Evolutionary conservation across 2,329 filamentous ascomycete species (phyloP).

Genomic region (Colletotrichum lupini): DNA sequence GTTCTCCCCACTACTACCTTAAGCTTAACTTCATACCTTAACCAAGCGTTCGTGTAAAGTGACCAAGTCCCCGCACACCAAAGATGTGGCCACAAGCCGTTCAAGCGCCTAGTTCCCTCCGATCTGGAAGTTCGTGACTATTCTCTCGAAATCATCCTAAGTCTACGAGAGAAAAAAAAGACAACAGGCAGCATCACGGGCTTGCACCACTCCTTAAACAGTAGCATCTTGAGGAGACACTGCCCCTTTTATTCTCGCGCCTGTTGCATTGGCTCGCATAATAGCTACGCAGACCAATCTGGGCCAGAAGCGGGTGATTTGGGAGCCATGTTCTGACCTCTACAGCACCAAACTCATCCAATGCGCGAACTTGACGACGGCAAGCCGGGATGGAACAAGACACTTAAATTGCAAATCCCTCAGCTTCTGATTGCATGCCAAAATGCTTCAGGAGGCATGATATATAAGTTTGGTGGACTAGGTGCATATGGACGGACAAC

Average conservation of each 20-base stretch:
- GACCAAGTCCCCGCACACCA: not conserved
- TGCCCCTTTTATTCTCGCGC: not conserved
- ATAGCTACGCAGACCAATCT: not conserved
- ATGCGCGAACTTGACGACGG: slow-evolving; percentile 49
- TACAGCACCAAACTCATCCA: slow-evolving; percentile 39
- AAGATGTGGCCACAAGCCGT: not conserved
- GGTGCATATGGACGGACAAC: slow-evolving; percentile 25
- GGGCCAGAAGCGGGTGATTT: not conserved
- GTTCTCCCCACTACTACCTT: not conserved
- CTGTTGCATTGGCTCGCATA: not conserved
- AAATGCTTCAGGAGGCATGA: no score
- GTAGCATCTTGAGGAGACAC: not conserved
- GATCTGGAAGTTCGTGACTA: not conserved
- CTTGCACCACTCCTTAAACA: not conserved
- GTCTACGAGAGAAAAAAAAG: no score
- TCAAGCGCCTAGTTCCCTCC: accelerated
- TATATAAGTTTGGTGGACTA: slow-evolving; percentile 45
- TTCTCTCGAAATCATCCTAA: not conserved
- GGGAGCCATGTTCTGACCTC: not conserved
- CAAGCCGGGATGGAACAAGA: slow-evolving; percentile 38
- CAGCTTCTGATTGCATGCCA: no score
- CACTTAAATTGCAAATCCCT: slow-evolving; percentile 21
- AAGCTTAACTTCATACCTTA: not conserved
- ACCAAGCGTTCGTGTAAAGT: not conserved
- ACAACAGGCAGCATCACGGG: not conserved